A percentile compares a stretch with the other conserved stretches of the same genome.
phyloP scores from a whole-genome alignment of 2,329 filamentous ascomycete species.

The Xylariaceae sp. region DNA sequence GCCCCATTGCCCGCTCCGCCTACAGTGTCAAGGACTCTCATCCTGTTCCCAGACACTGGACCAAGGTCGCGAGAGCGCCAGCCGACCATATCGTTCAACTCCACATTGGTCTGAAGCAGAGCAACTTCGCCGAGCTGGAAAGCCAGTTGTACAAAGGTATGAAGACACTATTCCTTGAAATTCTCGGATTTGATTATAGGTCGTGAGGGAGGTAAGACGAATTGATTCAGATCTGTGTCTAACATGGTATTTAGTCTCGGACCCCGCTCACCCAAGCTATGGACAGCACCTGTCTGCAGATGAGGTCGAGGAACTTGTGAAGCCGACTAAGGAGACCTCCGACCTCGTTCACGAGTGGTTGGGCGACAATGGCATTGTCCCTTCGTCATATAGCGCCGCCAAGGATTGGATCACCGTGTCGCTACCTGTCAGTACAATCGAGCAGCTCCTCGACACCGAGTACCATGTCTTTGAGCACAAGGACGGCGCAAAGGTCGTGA shows the following conservation, averaged over 20 bases:
- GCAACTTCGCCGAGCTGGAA: slow-evolving; percentile 60
- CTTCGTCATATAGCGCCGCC: slow-evolving; percentile 54
- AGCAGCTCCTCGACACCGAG: slow-evolving; percentile 58
- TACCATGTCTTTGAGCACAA: slow-evolving; percentile 59
- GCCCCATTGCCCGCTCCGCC: slow-evolving; percentile 34
- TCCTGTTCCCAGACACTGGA: slow-evolving; percentile 57
- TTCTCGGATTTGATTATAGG: neutral
- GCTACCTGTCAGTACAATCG: slow-evolving; percentile 56
- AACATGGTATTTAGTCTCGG: slow-evolving; percentile 48
- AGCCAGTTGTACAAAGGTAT: slow-evolving; percentile 52
- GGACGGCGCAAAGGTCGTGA: slow-evolving; percentile 57
- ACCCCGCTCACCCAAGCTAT: slow-evolving; percentile 59
- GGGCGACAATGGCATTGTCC: slow-evolving; percentile 55
- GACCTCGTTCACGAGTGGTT: slow-evolving; percentile 63
- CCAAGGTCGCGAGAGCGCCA: slow-evolving; percentile 51
- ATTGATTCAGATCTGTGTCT: neutral
- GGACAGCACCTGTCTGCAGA: slow-evolving; percentile 58
- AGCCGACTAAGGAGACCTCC: slow-evolving; percentile 57
- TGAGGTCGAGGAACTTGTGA: slow-evolving; percentile 59
- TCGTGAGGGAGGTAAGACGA: neutral
- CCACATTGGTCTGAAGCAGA: slow-evolving; percentile 64
- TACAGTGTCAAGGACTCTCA: slow-evolving; percentile 60
- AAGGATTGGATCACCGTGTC: slow-evolving; percentile 63
- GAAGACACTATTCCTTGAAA: neutral
- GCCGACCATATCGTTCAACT: slow-evolving; percentile 56